Base-by-base conservation (phyloP, 345 rosid genomes). In the Gynandropsis gynandra region DNA sequence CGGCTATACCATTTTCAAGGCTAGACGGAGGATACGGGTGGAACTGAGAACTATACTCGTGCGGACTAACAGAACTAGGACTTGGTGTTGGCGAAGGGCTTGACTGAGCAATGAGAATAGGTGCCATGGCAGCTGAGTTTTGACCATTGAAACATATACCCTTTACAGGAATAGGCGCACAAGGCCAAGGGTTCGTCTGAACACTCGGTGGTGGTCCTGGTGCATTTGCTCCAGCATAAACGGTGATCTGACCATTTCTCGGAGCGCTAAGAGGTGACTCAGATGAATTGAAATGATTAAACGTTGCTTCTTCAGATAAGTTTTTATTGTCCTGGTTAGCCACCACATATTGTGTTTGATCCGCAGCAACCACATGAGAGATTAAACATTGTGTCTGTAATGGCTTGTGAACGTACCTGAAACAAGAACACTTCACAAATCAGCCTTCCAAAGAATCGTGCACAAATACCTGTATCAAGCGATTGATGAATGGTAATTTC, bases 341-440 rank as follows among this genome's bases (percentile, higher is more conserved):
- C 0, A 43, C 52, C 29, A 17, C 47, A 16, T 24, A 59, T 47
- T 42, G 53, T 59, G 65, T 47, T 27, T 54, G 71, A 35, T 66
- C 56, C 32, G 51, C 1, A 16, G 51, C 1, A 16, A 58, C 49
- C 13, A 58, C 47, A 27, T 33, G 70, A 35, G 68, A 54, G 24
- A 79, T 67, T 6, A 79, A 59, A 58, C 50, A 70, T 39, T 48
- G 70, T 13, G 75, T 65, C 52, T 77, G 81, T 10, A 53, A 41
- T 5, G 77, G 60, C 67, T 61, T 82, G 74, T 65, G 75, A 52
- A 65, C 59, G 24, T 90, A 90, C 72, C 98, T 90, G 81, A 60
- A 44, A 42, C 53, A 52, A 31, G 59, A 72, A 50, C 36, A 61
- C 16, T 14, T 14, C 10, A 63, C 19, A 45, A 7, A 47, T 67